Evolutionary conservation across 805 yeast genomes (phyloP), one percentile per base, ranked within the genome.

Genomic region (Candida palmyrensis): DNA sequence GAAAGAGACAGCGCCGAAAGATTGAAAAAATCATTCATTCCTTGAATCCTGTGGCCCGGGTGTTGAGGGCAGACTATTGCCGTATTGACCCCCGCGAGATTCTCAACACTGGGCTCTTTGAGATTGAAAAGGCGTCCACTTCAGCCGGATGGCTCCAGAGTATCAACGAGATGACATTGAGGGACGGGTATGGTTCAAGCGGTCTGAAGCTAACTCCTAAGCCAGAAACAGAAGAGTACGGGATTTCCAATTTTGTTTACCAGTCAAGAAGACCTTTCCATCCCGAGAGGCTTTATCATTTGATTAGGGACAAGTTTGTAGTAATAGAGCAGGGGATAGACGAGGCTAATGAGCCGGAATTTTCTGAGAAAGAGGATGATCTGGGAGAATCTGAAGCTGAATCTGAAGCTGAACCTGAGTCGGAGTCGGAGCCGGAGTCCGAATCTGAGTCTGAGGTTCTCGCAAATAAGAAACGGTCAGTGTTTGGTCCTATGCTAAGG

Each of bases 161-260:
- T 41, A 46, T 66, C 11, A 55, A 65, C 33, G 69, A 65, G 38
- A 60, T 64, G 43, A 45, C 48, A 1, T 13, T 41, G 4, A 51
- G 65, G 39, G 59, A 59, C 18, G 67, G 65, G 10, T 49, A 40
- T 37, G 57, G 57, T 1, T 23, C 27, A n/a, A 32, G 38, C 12
- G 36, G 35, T 11, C 4, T 12, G 6, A 33, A 42, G 6, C 39
- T 51, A 30, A 51, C 71, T 0, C 71, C 71, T 15, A 66, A 63
- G 37, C 70, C 71, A 2, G 71, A 66, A 42, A 65, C 71, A 4
- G 70, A 63, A 36, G 72, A 67, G 40, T 68, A 68, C 43, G 71
- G 70, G 23, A 66, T 68, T 21, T 63, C 56, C 42, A 62, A 60
- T 35, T 68, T 68, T 41, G 57, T 68, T 11, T 68, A 68, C 44